A percentile compares a stretch with the other conserved stretches of the same genome.
phyloP scores from a whole-genome alignment of 2,329 filamentous ascomycete species.

The Sodiomyces alkalinus region DNA sequence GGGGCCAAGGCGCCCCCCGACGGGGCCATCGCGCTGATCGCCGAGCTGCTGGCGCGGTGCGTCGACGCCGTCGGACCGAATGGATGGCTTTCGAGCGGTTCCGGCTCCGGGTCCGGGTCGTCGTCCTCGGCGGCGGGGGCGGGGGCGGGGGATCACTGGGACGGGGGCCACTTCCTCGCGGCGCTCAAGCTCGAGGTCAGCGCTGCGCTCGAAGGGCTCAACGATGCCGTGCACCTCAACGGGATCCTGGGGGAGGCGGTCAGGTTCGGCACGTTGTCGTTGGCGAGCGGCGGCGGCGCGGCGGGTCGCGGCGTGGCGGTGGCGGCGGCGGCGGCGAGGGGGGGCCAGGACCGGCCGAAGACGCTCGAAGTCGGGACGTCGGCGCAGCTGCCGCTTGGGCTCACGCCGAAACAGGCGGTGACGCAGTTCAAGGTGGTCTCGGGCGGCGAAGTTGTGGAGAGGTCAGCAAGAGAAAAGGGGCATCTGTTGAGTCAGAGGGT shows the following conservation, averaged over 20 bases:
- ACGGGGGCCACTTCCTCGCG: conserved; percentile 48
- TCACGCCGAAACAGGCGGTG: conserved; percentile 42
- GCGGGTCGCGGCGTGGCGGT: conserved; percentile 9
- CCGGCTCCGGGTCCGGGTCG: too few species aligned
- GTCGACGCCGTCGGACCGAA: conserved; percentile 61
- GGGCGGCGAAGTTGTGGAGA: conserved; percentile 54
- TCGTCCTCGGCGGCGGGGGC: too few species aligned
- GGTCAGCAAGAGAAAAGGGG: conserved; percentile 59
- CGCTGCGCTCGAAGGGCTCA: conserved; percentile 55
- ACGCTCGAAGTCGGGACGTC: conserved; percentile 27
- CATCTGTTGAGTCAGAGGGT: conserved; percentile 66
- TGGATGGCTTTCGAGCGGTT: conserved; percentile 55
- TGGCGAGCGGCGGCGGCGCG: conserved; percentile 9
- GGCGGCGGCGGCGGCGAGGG: conserved; percentile 10
- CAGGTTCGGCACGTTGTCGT: conserved; percentile 33
- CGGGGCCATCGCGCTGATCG: conserved; percentile 54
- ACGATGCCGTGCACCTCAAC: conserved; percentile 51
- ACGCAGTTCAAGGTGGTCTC: conserved; percentile 44
- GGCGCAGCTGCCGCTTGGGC: conserved; percentile 53
- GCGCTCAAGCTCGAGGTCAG: conserved; percentile 54
- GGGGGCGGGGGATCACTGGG: conserved; percentile 32
- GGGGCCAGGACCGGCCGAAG: conserved; percentile 28
- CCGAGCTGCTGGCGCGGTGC: conserved; percentile 55
- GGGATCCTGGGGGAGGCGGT: conserved; percentile 52
- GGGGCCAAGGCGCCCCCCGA: conserved; percentile 38